Base-by-base conservation (phyloP, 2,329 filamentous ascomycete genomes). In the Teratosphaeria viscida region DNA sequence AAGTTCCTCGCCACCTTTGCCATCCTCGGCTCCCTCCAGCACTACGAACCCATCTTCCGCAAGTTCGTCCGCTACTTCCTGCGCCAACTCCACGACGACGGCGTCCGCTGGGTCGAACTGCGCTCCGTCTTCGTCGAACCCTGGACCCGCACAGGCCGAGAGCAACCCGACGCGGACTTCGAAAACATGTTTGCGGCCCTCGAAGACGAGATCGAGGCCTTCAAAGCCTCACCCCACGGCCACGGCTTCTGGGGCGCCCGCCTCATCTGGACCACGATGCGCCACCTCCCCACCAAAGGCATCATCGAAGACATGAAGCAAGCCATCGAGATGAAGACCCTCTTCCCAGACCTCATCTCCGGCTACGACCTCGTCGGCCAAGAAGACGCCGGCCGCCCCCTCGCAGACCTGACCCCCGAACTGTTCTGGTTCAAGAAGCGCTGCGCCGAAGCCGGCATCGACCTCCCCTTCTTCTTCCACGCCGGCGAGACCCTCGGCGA, bases 391-490 rank as follows among this genome's bases (percentile, higher is more conserved):
- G 92, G 91, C 1, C 83, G 89, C 12, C 81, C 90, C 0, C 82
- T 96, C 29, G 80, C 82, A 34, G 88, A 94, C 65, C 76, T 95
- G 3, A 81, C 92, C 0, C 91, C 92, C 0, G 85, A 95, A 68
- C 78, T 97, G 0, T 92, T 96, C 74, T 96, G 90, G 90, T 96
- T 97, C 80, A 86, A 86, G 64, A 92, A 92, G 73, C 84, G 87
- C 67, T 96, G 91, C 72, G 82, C 84, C 0, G 81, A 89, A 69
- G 86, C 90, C 68, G 84, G 82, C 2, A 82, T 96, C 43, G 84
- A 90, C 56, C 85, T 99, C 10, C 92, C 92, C 0, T 96, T 96
- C 78, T 95, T 95, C 78, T 95, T 97, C 77, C 92, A 96, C 72
- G 92, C 92, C 0, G 92, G 92, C 64, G 92, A 96, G 75, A 90